These are phyloP conservation scores for Penicillium subrubescens DNA, from an alignment of 495 filamentous ascomycete genomes.

Conservation along the genomic window DNA sequence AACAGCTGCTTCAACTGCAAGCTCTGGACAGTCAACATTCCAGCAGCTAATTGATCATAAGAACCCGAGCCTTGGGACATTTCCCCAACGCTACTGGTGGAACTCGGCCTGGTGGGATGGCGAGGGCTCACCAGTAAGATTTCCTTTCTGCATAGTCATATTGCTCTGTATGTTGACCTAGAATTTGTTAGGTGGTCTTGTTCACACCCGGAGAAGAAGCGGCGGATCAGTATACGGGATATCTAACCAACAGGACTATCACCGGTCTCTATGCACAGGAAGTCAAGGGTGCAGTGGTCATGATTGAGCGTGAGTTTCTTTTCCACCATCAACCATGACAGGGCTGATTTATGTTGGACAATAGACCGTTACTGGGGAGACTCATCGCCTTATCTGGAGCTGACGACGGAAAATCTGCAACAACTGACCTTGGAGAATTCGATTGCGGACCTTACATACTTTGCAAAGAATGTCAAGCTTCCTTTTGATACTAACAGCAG, in stretches of 20 bases:
- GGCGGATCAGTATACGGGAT: conserved; percentile 48
- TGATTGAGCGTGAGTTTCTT: conserved; percentile 55
- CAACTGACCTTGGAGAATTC: conserved; percentile 65
- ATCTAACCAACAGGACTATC: conserved; percentile 51
- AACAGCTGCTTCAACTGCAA: background rate
- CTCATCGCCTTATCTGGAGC: conserved; percentile 58
- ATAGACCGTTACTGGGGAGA: conserved; percentile 62
- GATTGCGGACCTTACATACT: conserved; percentile 62
- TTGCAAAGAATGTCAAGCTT: conserved; percentile 59
- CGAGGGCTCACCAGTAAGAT: conserved; percentile 54
- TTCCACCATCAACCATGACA: background rate
- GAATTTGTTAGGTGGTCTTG: conserved; percentile 44
- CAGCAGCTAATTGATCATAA: conserved; percentile 57
- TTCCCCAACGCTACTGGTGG: conserved; percentile 56
- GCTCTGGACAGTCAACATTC: conserved; percentile 38
- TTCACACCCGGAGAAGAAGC: conserved; percentile 61
- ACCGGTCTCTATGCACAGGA: conserved; percentile 55
- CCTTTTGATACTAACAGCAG: conserved; percentile 57
- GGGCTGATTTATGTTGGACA: background rate
- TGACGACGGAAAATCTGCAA: conserved; percentile 59
- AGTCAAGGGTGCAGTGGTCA: conserved; percentile 56
- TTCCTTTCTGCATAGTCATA: background rate
- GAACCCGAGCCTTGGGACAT: conserved; percentile 54
- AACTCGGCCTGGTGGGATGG: conserved; percentile 53
- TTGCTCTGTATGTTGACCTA: conserved; percentile 5